Conservation (phyloP, 306 rosid genomes). For the Canavalia gladiata region DNA sequence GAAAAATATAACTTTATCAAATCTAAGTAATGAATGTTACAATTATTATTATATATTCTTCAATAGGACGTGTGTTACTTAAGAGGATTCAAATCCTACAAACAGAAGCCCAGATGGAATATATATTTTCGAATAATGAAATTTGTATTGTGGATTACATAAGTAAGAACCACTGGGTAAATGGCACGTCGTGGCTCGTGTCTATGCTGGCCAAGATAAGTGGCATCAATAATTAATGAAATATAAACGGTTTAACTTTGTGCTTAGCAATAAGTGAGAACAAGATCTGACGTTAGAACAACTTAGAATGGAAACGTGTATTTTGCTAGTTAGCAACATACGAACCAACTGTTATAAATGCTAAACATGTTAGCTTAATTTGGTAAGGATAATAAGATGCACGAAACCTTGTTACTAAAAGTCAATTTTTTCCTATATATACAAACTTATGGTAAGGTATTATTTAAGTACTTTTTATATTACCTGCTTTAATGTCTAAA, state of each 20-base stretch:
- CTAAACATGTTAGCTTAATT: constrained; percentile 29
- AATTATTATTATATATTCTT: too few relatives aligned
- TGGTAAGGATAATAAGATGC: constrained; percentile 42
- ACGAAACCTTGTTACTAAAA: constrained; percentile 40
- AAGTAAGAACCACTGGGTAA: background rate
- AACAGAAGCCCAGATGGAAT: background rate
- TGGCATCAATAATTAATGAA: background rate
- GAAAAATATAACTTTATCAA: too few relatives aligned
- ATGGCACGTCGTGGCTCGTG: background rate
- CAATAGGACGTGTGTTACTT: too few relatives aligned
- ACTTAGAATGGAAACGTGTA: constrained; percentile 13
- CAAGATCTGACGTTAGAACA: constrained; percentile 41
- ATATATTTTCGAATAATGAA: background rate
- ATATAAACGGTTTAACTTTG: background rate
- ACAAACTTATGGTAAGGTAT: background rate
- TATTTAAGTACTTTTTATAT: background rate
- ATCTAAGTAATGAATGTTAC: too few relatives aligned
- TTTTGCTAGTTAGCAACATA: constrained; percentile 6
- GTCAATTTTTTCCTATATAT: background rate
- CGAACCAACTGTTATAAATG: constrained; percentile 16
- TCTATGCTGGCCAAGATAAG: background rate
- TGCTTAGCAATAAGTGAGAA: background rate
- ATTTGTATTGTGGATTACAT: background rate
- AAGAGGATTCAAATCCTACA: background rate
- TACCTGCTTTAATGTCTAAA: background rate